A percentile compares a stretch with the other conserved stretches of the same genome.
phyloP scores from a whole-genome alignment of 495 filamentous ascomycete species.

The Trichocladium uniseriatum region DNA sequence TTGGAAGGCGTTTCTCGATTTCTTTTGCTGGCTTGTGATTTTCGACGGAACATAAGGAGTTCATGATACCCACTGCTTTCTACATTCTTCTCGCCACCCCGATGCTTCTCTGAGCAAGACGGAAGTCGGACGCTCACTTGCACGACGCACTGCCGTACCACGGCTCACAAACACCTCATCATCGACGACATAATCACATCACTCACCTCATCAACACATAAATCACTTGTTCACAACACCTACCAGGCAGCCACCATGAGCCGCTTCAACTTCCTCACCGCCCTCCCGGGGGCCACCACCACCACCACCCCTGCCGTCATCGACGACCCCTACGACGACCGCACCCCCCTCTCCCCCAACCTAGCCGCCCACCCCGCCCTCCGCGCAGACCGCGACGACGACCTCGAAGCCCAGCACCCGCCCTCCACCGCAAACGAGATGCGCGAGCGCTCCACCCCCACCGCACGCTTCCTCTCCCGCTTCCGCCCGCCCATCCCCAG shows the following conservation, averaged over 20 bases:
- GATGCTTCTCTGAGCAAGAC: too few species aligned
- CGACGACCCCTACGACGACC: constrained; percentile 20
- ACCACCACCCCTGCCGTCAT: neutral
- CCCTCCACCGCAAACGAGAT: constrained; percentile 17
- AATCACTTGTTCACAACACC: too few species aligned
- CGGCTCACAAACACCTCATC: too few species aligned
- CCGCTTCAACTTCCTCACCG: constrained; percentile 25
- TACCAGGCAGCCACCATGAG: constrained; percentile 14
- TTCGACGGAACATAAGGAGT: constrained; percentile 1
- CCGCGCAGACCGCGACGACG: neutral
- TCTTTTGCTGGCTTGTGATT: neutral
- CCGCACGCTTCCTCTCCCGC: constrained; percentile 15
- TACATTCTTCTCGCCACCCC: neutral
- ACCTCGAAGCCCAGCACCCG: constrained; percentile 18
- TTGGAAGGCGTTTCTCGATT: neutral
- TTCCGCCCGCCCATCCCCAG: constrained; percentile 29
- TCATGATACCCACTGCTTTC: constrained; percentile 5
- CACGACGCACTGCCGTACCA: too few species aligned
- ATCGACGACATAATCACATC: too few species aligned
- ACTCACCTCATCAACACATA: too few species aligned
- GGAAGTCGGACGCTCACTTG: too few species aligned
- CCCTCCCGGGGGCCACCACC: neutral
- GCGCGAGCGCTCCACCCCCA: constrained; percentile 18
- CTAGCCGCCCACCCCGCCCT: neutral
- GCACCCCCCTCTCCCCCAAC: constrained; percentile 19